These are phyloP conservation scores for Oropetium thomaeum DNA, from an alignment of 176 grass and related monocot species.

Conservation along the genomic window DNA sequence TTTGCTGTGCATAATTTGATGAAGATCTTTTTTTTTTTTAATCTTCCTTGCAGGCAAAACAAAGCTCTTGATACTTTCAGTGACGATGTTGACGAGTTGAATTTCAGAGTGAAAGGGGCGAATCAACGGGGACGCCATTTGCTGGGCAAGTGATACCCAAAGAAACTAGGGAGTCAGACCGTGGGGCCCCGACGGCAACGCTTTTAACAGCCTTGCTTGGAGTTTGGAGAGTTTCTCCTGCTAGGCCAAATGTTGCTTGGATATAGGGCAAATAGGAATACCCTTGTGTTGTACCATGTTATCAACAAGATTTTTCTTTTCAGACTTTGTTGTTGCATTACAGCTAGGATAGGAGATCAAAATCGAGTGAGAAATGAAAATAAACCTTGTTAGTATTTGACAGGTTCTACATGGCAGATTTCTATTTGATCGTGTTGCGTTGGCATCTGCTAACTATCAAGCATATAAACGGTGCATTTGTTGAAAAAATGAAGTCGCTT, in stretches of 20 bases:
- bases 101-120: slow-evolving; percentile 78
- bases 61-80: slow-evolving; percentile 66
- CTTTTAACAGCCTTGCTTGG: background rate
- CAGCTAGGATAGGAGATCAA: background rate
- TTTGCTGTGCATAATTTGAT: background rate
- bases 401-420: background rate
- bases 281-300: background rate
- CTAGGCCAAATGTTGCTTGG: background rate
- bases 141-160: slow-evolving; percentile 61
- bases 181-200: background rate
- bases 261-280: slow-evolving; percentile 2
- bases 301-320: background rate
- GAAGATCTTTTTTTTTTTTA: background rate
- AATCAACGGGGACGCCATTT: slow-evolving; percentile 63
- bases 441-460: background rate
- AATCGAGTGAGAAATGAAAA: background rate
- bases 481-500: no score
- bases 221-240: background rate
- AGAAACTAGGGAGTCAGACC: background rate
- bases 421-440: background rate
- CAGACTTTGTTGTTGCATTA: background rate
- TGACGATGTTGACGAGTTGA: slow-evolving; percentile 71
- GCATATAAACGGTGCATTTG: no score
- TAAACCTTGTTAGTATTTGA: background rate
- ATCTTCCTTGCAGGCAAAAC: slow-evolving; percentile 62